These are phyloP conservation scores for Xylaria sp. DNA, from an alignment of 495 filamentous ascomycete species.

Conservation along the genomic window DNA sequence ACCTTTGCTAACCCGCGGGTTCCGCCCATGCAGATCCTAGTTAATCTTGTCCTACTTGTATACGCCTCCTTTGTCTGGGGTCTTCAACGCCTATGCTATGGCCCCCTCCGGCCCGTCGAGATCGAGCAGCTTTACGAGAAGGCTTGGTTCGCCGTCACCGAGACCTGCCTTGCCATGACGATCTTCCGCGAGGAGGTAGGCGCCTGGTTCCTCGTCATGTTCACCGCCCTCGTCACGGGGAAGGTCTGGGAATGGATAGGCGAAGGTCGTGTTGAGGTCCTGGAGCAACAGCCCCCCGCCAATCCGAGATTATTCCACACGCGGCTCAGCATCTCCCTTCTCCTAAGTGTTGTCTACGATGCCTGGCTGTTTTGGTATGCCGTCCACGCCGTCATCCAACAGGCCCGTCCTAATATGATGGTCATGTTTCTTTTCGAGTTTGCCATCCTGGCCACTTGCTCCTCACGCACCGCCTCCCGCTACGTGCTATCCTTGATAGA, in stretches of 20 bases:
- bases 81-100: constrained; percentile 89
- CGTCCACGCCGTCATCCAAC: constrained; percentile 78
- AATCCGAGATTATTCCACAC: constrained; percentile 91
- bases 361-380: constrained; percentile 79
- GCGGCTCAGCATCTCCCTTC: constrained; percentile 77
- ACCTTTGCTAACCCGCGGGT: constrained; percentile 26
- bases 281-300: constrained; percentile 93
- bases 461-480: constrained; percentile 76
- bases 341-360: constrained; percentile 79
- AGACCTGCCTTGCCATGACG: constrained; percentile 98
- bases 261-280: constrained; percentile 88
- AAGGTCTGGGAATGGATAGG: constrained; percentile 99
- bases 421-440: constrained; percentile 99
- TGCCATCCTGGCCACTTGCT: constrained; percentile 80
- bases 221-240: constrained; percentile 85
- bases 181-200: constrained; percentile 96
- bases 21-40: constrained; percentile 69
- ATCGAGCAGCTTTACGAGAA: constrained; percentile 97
- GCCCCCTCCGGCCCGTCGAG: constrained; percentile 89
- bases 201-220: constrained; percentile 94
- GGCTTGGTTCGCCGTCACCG: constrained; percentile 95
- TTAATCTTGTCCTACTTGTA: constrained; percentile 82
- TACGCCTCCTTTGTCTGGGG: constrained; percentile 80
- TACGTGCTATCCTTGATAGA: constrained; percentile 85
- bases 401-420: constrained; percentile 96